Base-by-base conservation (phyloP, 2,329 filamentous ascomycete genomes). In the Chrysosporium queenslandicum region DNA sequence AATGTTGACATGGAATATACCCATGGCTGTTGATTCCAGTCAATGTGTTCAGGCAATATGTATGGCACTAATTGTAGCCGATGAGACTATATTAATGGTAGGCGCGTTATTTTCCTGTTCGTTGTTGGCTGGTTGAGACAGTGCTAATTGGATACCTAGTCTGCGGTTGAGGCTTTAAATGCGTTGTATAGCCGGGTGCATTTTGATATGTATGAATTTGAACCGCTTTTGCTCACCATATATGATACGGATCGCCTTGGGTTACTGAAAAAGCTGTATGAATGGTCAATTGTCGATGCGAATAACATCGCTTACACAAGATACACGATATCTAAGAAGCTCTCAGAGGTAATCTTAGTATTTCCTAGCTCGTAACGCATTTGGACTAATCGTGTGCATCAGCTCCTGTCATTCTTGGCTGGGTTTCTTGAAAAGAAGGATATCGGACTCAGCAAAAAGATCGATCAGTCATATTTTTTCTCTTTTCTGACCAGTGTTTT, bases 311-410 rank as follows among this genome's bases (percentile, higher is more conserved):
- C 96, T 59, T 88, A 95, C 62, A 84, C 89, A 63, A 94, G 89
- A 65, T 97, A 98, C 66, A 82, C 87, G 52, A 82, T 96, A 59
- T 82, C 87, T 37, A 97, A 97, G 72, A 96, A 94, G 68, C 80
- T 97, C 43, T 89, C 90, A 1, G 92, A 98, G 79, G 86, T 89
- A 76, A 58, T 71, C 3, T 7, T 43, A n/a, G 6, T 2, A 43
- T 12, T 43, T 20, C 3, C n/a, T 4, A 3, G 34, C n/a, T 39
- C 40, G 40, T 9, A 40, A 14, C 16, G 14, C 49, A 7, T 46
- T 34, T 36, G 30, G 29, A 34, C 36, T 18, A 29, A 46, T 50
- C 36, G 56, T 50, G 45, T 37, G 18, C 46, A 14, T 43, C 58
- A 92, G 86, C 81, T 95, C 73, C 75, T 96, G 8, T 91, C 90